These are phyloP conservation scores for Pyrenophora seminiperda DNA, from an alignment of 2,329 filamentous ascomycete species.

Conservation along the genomic window DNA sequence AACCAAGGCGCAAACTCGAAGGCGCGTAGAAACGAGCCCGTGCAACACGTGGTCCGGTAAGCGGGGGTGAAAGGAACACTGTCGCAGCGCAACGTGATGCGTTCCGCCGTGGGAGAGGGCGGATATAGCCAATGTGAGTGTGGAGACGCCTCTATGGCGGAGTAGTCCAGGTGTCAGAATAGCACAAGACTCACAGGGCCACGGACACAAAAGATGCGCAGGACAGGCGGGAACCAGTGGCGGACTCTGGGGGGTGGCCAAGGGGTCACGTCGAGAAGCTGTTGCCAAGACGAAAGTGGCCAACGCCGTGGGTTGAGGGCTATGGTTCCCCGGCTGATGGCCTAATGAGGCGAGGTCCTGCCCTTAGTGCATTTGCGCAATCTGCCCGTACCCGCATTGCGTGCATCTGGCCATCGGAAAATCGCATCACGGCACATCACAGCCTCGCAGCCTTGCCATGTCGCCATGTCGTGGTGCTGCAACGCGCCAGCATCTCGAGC, in stretches of 20 bases:
- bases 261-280: conserved; percentile 3
- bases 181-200: not conserved
- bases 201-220: not conserved
- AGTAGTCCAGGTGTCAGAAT: not conserved
- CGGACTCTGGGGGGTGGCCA: not conserved
- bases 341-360: not conserved
- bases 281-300: conserved; percentile 3
- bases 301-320: not conserved
- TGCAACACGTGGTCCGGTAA: not conserved
- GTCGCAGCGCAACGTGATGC: conserved; percentile 8
- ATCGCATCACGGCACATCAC: not conserved
- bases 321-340: not conserved
- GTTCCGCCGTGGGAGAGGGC: conserved; percentile 1
- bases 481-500: no score
- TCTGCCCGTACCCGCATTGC: not conserved
- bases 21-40: conserved; percentile 5
- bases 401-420: not conserved
- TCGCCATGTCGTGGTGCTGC: no score
- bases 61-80: not conserved
- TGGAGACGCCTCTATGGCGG: conserved; percentile 4
- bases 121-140: conserved; percentile 2
- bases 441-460: not conserved
- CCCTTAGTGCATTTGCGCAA: not conserved
- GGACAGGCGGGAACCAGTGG: no score
- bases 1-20: conserved; percentile 3